Base-by-base conservation (phyloP, 2,329 filamentous ascomycete species). In the Hypoxylon sp. region DNA sequence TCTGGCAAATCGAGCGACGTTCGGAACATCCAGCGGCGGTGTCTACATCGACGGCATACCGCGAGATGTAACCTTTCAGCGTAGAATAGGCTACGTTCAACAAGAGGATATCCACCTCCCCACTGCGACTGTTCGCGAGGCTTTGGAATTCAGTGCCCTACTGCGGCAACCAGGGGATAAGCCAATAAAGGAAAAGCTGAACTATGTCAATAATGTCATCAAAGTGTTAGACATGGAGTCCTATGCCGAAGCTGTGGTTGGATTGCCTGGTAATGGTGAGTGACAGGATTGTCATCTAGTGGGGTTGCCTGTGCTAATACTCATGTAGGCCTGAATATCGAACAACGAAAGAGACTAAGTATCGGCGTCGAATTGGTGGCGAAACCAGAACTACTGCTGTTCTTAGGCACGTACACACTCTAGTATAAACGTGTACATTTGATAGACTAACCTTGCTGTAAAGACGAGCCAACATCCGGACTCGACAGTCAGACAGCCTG, bases 311-410 rank as follows among this genome's bases (percentile, higher is more conserved):
- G 6, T 7, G 9, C 28, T 30, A 30, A 30, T 30, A 7, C 28
- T 30, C 28, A 1, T 30, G 3, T 25, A 30, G 93, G 92, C 79
- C 84, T 92, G 28, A 91, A 91, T 75, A 84, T 88, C 7, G 87
- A 90, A 72, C 87, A 90, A 78, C 82, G 87, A 43, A 90, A 89
- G 79, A 91, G 92, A 73, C 84, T 97, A 9, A 97, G 93, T 0
- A 97, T 98, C 67, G 94, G 92, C 79, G 93, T 97, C 9, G 94
- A 98, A 78, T 85, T 98, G 17, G 94, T 92, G 36, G 94, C 94
- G 2, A 97, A 94, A 81, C 94, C 94, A 2, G 89, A 92, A 32
- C 84, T 97, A 36, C 85, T 97, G 67, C 87, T 97, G 41, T 97
- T 97, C 23, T 82, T 71, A 5, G 68, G 65, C 65, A 38, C 7